These are phyloP conservation scores for Candolleomyces efflorescens DNA, from an alignment of 768 basidiomycete species.

Conservation along the genomic window DNA sequence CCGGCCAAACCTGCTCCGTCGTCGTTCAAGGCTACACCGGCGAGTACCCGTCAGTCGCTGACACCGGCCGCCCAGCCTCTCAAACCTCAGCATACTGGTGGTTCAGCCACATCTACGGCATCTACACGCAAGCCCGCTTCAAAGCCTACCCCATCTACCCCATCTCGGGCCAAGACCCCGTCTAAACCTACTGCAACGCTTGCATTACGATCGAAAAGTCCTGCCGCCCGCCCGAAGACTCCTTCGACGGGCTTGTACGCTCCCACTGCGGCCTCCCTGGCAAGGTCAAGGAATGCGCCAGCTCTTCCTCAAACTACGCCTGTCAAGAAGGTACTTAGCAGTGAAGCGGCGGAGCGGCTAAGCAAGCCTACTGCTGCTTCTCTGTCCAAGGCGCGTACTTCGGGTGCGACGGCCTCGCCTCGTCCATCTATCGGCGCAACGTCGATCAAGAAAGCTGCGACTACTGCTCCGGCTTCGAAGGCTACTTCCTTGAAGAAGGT, in stretches of 20 bases:
- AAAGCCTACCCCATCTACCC: conserved; percentile 17
- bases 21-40: conserved; percentile 19
- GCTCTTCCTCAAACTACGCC: conserved; percentile 43
- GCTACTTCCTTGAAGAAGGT: background rate
- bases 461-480: background rate
- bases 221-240: conserved; percentile 46
- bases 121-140: conserved; percentile 15
- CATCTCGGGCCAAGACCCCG: conserved; percentile 54
- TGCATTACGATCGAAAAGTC: conserved; percentile 12
- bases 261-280: conserved; percentile 80
- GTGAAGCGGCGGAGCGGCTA: conserved; percentile 57
- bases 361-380: conserved; percentile 85
- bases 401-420: background rate
- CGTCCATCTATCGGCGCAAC: background rate
- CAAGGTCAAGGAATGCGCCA: conserved; percentile 52
- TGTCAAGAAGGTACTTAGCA: conserved; percentile 52
- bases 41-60: conserved; percentile 17
- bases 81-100: conserved; percentile 32
- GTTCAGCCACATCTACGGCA: conserved; percentile 22
- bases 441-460: background rate
- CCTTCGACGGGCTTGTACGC: conserved; percentile 70
- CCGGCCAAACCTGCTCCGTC: conserved; percentile 11
- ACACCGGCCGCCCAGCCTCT: conserved; percentile 21
- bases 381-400: conserved; percentile 46
- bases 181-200: conserved; percentile 21